Evolutionary conservation across 2,329 filamentous ascomycete genomes (phyloP).

Genomic region (Botrytis fabae): DNA sequence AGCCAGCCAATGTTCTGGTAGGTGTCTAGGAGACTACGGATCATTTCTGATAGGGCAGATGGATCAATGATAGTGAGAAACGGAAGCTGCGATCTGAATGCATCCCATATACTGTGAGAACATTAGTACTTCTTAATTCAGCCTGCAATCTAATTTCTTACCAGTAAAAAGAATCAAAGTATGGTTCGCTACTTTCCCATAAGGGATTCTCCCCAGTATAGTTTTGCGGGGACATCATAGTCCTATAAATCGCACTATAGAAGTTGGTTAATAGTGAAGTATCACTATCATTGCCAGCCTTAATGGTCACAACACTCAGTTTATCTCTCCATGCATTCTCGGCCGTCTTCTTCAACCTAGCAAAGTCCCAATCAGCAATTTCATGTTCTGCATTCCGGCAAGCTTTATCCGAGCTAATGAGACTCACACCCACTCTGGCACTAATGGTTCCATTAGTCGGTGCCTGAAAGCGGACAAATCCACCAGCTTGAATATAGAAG

Average conservation of each 20-base stretch:
- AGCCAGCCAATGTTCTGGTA: slow-evolving; percentile 59
- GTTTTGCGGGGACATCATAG: slow-evolving; percentile 70
- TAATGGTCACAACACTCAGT: slow-evolving; percentile 56
- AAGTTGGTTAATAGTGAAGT: slow-evolving; percentile 57
- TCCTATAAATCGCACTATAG: slow-evolving; percentile 68
- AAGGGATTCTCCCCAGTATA: slow-evolving; percentile 72
- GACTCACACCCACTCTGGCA: slow-evolving; percentile 67
- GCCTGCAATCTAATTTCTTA: slow-evolving; percentile 48
- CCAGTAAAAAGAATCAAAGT: slow-evolving; percentile 66
- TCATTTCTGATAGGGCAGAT: slow-evolving; percentile 60
- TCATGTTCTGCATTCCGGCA: slow-evolving; percentile 68
- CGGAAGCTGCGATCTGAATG: slow-evolving; percentile 66
- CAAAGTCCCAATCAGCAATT: slow-evolving; percentile 67
- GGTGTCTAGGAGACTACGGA: slow-evolving; percentile 70
- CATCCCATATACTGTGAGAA: slow-evolving; percentile 63
- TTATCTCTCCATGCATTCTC: slow-evolving; percentile 62
- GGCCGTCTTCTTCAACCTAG: slow-evolving; percentile 52
- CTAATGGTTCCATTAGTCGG: slow-evolving; percentile 50
- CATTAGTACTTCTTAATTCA: background rate
- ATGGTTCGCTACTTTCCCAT: slow-evolving; percentile 66
- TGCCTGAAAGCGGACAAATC: slow-evolving; percentile 60
- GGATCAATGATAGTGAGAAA: slow-evolving; percentile 70
- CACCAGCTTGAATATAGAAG: slow-evolving; percentile 58
- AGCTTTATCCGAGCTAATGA: slow-evolving; percentile 64
- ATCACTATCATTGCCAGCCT: slow-evolving; percentile 51